Conservation (phyloP, 2,329 filamentous ascomycete species). For the Xylaria polymorpha region DNA sequence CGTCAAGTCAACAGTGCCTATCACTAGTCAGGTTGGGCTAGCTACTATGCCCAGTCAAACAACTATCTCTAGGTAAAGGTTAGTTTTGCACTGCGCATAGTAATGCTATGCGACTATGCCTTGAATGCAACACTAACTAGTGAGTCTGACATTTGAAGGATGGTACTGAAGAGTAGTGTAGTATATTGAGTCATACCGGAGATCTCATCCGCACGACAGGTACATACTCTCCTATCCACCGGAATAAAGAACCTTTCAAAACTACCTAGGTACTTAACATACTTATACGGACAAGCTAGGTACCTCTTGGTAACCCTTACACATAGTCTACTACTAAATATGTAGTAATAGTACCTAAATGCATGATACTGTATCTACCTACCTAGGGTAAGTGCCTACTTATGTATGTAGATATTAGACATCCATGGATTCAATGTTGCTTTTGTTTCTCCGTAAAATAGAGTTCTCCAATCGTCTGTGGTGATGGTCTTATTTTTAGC, state of each 20-base stretch:
- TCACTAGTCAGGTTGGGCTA: not conserved
- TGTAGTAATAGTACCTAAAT: not conserved
- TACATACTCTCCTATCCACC: slow-evolving; percentile 1
- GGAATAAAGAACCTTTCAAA: not conserved
- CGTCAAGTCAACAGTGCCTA: not conserved
- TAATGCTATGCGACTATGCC: not conserved
- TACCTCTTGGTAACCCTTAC: not conserved
- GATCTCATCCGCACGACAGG: slow-evolving; percentile 3
- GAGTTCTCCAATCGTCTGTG: not conserved
- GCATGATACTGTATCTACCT: too few relatives aligned
- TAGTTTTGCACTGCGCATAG: not conserved
- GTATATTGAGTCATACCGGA: slow-evolving; percentile 31
- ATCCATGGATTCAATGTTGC: too few relatives aligned
- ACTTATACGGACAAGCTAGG: too few relatives aligned
- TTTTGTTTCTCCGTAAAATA: not conserved
- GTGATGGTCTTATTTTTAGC: not conserved
- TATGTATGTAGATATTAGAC: not conserved
- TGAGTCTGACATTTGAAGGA: slow-evolving; percentile 19
- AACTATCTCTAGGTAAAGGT: not conserved
- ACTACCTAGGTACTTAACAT: too few relatives aligned
- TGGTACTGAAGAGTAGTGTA: slow-evolving; percentile 3
- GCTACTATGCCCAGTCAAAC: not conserved
- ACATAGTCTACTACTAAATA: too few relatives aligned
- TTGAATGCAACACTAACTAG: not conserved
- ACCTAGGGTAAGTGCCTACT: too few relatives aligned